A percentile compares a stretch with the other conserved stretches of the same genome.
Evolutionary conservation across 768 basidiomycete genomes (phyloP).

Genomic region (Lactifluus pinguis): DNA sequence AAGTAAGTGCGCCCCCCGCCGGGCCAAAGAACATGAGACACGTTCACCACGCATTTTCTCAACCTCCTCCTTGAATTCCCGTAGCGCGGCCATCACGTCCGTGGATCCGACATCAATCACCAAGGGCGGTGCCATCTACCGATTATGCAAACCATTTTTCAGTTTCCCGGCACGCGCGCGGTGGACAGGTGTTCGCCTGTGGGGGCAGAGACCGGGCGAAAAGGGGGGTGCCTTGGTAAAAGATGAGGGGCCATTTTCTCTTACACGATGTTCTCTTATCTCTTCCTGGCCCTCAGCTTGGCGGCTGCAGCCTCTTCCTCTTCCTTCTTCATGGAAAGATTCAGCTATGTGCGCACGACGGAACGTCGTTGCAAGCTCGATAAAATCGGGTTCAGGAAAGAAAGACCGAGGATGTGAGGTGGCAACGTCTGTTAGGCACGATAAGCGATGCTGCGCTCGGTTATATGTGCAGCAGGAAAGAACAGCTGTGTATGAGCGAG

Average conservation of each 20-base stretch:
- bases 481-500: too few species aligned
- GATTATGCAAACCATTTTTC: constrained; percentile 28
- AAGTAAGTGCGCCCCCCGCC: too few species aligned
- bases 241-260: too few species aligned
- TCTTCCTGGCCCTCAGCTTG: too few species aligned
- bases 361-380: constrained; percentile 22
- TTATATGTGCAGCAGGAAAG: neutral
- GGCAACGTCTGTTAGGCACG: constrained; percentile 35
- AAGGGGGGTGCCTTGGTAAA: too few species aligned
- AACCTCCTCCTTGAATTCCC: constrained; percentile 49
- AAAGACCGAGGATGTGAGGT: constrained; percentile 27
- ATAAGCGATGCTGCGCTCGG: constrained; percentile 34
- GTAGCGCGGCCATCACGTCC: constrained; percentile 64
- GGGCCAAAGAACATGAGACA: too few species aligned
- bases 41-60: constrained; percentile 27
- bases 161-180: constrained; percentile 44
- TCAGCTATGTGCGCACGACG: constrained; percentile 32
- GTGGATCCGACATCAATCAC: constrained; percentile 62
- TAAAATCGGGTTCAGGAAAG: neutral
- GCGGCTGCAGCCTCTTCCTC: too few species aligned
- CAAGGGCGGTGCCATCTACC: constrained; percentile 48
- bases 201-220: too few species aligned
- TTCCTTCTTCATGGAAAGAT: too few species aligned
- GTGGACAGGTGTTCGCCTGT: too few species aligned
- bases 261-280: too few species aligned